Evolutionary conservation across 176 grass and related monocot genomes (phyloP), one percentile per base, ranked within the genome.

Genomic region (Zea luxurians): DNA sequence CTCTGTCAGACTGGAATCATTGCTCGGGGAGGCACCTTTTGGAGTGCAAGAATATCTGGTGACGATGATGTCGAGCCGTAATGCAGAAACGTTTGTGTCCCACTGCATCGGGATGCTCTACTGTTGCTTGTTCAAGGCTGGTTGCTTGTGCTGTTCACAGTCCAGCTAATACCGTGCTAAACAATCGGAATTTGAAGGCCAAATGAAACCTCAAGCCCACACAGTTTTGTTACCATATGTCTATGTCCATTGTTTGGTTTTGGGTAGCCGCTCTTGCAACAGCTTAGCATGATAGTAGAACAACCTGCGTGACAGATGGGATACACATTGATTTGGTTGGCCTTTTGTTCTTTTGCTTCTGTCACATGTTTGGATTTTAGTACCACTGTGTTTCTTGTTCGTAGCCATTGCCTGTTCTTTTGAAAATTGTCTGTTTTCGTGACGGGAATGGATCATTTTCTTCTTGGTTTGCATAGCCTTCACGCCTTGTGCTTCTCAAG

Each of bases 1-100:
- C 82, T 72, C 49, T 80, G 71, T 77, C 72, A 89, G 87, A 77
- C 65, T 13, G 43, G 77, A 72, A 85, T 89, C 87, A 77, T 89
- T 85, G 71, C 71, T 65, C 64, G 48, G 52, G 53, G 81, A 58
- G 46, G 70, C 42, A 18, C 71, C 48, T 83, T 77, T 64, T 64
- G 4, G 10, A 63, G 61, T 55, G 40, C 54, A 37, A 64, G 57
- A 76, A 50, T 55, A 64, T 41, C 58, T 77, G 38, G 10, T 71
- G 40, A 71, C 47, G 64, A 49, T 48, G 78, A 61, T 71, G 6
- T 17, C 18, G 21, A 57, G 46, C 48, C 17, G 3, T 48, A 75
- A 54, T 57, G 17, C 55, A 17, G 35, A 62, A 41, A 53, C 45
- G 47, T 78, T 16, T 78, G 62, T 16, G 60, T 73, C 73, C 8